phyloP scores from a whole-genome alignment of 768 basidiomycete species.

The Termitomyces sp. region DNA sequence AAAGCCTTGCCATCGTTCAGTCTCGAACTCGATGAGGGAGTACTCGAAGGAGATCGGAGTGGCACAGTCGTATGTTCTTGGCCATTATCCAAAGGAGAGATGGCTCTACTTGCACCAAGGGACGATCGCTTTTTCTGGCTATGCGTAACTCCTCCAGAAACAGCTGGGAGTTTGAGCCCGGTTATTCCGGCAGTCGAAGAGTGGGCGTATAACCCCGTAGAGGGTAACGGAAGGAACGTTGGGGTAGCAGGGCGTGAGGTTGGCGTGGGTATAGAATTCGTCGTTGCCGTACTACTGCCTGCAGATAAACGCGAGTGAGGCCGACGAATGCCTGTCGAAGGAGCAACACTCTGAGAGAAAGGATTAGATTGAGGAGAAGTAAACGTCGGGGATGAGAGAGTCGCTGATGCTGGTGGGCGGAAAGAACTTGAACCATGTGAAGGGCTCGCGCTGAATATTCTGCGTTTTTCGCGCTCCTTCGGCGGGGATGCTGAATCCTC shows the following conservation, averaged over 20 bases:
- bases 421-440: constrained; percentile 46
- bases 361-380: constrained; percentile 31
- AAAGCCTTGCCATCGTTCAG: constrained; percentile 31
- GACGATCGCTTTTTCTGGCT: constrained; percentile 56
- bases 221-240: constrained; percentile 70
- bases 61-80: constrained; percentile 33
- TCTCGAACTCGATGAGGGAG: constrained; percentile 25
- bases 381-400: constrained; percentile 42
- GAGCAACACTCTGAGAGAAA: constrained; percentile 32
- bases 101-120: constrained; percentile 42
- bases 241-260: constrained; percentile 71
- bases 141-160: constrained; percentile 37
- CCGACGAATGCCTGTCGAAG: constrained; percentile 44
- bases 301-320: constrained; percentile 74
- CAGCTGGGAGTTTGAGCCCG: constrained; percentile 58
- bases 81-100: constrained; percentile 22
- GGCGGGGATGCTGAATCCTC: constrained; percentile 75
- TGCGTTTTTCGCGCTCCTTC: constrained; percentile 53
- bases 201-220: constrained; percentile 42
- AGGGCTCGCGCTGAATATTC: constrained; percentile 51
- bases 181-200: constrained; percentile 31
- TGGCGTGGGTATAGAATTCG: constrained; percentile 61
- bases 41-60: constrained; percentile 24
- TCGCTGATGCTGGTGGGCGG: constrained; percentile 41
- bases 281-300: constrained; percentile 47